Conservation (phyloP, 192 early-diverging fungal genomes). For the Chytriomyces sp. region DNA sequence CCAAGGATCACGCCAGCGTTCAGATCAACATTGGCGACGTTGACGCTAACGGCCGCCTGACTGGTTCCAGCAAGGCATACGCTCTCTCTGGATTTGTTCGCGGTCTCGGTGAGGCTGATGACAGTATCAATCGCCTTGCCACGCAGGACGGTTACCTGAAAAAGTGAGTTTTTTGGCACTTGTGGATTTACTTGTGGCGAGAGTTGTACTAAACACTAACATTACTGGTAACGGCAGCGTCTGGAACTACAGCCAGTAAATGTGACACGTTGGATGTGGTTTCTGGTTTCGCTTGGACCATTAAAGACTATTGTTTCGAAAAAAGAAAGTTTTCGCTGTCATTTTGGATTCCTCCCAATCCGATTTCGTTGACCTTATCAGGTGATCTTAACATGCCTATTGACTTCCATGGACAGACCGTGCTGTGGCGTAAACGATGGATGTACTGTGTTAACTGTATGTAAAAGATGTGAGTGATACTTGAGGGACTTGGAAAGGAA, state of each 20-base stretch:
- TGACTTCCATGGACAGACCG: too few species aligned
- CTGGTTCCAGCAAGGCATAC: constrained; percentile 79
- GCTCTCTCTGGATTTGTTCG: constrained; percentile 93
- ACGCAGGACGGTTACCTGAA: constrained; percentile 67
- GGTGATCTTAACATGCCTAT: too few species aligned
- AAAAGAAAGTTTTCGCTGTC: too few species aligned
- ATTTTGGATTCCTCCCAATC: too few species aligned
- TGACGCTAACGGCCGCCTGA: constrained; percentile 77
- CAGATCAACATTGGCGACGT: constrained; percentile 97
- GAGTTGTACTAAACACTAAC: neutral
- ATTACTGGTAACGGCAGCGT: constrained; percentile 27
- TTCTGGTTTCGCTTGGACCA: too few species aligned
- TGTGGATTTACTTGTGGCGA: neutral
- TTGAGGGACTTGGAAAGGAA: too few species aligned
- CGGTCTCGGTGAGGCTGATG: constrained; percentile 88
- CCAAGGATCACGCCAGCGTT: constrained; percentile 99
- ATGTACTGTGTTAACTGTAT: too few species aligned
- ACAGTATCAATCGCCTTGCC: constrained; percentile 94
- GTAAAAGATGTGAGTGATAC: too few species aligned
- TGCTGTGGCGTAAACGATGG: too few species aligned
- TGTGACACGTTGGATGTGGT: too few species aligned
- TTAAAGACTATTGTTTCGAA: too few species aligned
- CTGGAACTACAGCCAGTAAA: constrained; percentile 47
- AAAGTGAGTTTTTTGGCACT: constrained; percentile 50
- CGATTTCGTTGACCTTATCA: too few species aligned